Base-by-base conservation (phyloP, 805 yeast genomes). In the Peterozyma xylosa region DNA sequence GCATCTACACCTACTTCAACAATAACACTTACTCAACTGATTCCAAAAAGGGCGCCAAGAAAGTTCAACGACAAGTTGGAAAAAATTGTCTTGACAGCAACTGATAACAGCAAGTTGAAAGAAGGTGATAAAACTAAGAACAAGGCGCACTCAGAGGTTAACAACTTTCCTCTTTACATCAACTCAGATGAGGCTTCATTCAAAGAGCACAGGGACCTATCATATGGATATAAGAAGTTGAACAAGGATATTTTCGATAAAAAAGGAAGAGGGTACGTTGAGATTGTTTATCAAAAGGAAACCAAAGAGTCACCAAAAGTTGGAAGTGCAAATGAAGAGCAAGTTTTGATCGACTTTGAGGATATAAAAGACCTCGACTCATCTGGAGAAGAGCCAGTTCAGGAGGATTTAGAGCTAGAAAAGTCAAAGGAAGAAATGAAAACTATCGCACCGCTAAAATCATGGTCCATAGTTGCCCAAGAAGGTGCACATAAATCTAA, bases 381-480 rank as follows among this genome's bases (percentile, higher is more conserved):
- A 7, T 4, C 27, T 4, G 27, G 4, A 13, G 39, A 37, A 37
- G 21, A 11, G 21, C 16, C 15, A 7, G 18, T 18, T 34, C 17
- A 40, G 14, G 15, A 15, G 3, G 30, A 35, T 9, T 30, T 17
- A 16, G 37, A 34, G 30, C 15, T 13, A 17, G 30, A 11, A 18
- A 17, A 34, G 16, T 17, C 11, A 35, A 9, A 35, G n/a, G 35
- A 11, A 17, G 11, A 17, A 30, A 29, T 30, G 14, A 21, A 21
- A 21, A 21, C 7, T 21, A 7, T 21, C 7, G 15, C 29, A n/a
- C 33, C 37, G 5, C 9, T 27, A 16, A 30, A 33, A 5, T 40
- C 33, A 40, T 44, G 47, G 47, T 44, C 47, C 5, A 35, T 37
- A 32, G 29, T 44, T 11, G 41, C 33, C 13, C 41, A 44, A 33